These are phyloP conservation scores for Penicillium freii DNA, from an alignment of 2,329 filamentous ascomycete species.

Conservation along the genomic window DNA sequence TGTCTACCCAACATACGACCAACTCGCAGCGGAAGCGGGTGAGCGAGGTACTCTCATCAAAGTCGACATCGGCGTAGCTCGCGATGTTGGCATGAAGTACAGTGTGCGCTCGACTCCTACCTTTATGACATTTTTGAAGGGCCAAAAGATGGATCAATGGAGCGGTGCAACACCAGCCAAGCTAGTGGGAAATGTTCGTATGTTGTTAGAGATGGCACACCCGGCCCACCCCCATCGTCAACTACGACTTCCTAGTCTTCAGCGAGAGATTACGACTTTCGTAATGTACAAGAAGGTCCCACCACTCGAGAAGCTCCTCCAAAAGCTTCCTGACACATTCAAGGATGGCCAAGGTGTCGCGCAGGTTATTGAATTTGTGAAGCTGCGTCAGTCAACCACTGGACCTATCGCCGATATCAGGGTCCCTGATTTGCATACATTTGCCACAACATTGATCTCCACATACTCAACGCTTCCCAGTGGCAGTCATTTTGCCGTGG, in stretches of 20 bases:
- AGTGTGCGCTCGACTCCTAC: slow-evolving; percentile 77
- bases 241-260: slow-evolving; percentile 68
- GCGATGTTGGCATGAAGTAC: slow-evolving; percentile 64
- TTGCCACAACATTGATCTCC: slow-evolving; percentile 61
- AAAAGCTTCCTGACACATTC: slow-evolving; percentile 66
- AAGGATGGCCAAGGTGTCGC: slow-evolving; percentile 61
- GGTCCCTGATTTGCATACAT: slow-evolving; percentile 66
- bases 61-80: slow-evolving; percentile 70
- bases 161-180: slow-evolving; percentile 68
- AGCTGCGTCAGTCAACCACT: slow-evolving; percentile 51
- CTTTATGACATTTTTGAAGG: slow-evolving; percentile 79
- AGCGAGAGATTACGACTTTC: slow-evolving; percentile 62
- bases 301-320: slow-evolving; percentile 75
- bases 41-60: slow-evolving; percentile 73
- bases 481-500: slow-evolving; percentile 71
- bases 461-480: slow-evolving; percentile 57
- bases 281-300: slow-evolving; percentile 76
- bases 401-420: slow-evolving; percentile 61
- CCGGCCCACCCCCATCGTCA: slow-evolving; percentile 73
- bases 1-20: slow-evolving; percentile 77
- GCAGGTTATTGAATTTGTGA: slow-evolving; percentile 69
- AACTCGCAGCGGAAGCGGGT: slow-evolving; percentile 71
- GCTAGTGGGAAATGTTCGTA: slow-evolving; percentile 68
- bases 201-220: slow-evolving; percentile 72
- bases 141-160: slow-evolving; percentile 76